Base-by-base conservation (phyloP, 768 basidiomycete species). In the Kwoniella bestiolae region DNA sequence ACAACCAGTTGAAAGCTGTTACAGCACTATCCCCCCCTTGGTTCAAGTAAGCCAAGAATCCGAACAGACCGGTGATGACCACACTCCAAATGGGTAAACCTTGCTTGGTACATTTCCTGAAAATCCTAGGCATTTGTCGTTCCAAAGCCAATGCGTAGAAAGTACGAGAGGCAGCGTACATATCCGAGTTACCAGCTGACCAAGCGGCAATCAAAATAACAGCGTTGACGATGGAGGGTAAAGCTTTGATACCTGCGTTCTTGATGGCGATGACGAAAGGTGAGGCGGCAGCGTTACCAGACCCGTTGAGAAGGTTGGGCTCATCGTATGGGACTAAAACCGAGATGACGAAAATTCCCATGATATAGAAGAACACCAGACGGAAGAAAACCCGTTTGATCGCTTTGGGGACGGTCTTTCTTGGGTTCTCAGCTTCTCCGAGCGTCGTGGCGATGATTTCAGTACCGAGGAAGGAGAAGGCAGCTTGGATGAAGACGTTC, bases 101-200 rank as follows among this genome's bases (percentile, higher is more conserved):
- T 8, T 59, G 47, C 70, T 78, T 76, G 46, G 80, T 82, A 46
- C 73, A 75, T 25, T 35, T 55, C 23, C 52, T 64, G 72, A 82
- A 75, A 52, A 81, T 61, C 14, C 51, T 45, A 21, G 85, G 84
- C 11, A 84, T 83, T 72, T 86, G 83, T 32, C 83, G 83, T 67
- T 85, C 85, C 21, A 84, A 75, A 8, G 84, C 84, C 3, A 85
- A 77, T 31, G 83, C 83, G 68, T 85, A 85, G 16, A 86, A 79
- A 8, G 83, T 84, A 60, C 86, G 83, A 41, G 84, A 84, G 41
- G 81, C 82, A 79, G 78, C 80, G 75, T 82, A 83, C 32, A 82
- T 52, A 58, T 82, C 81, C 2, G 79, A 78, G 72, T 82, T 82
- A 41, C 80, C 81, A 18, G 81, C 81, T 3, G 76, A 78, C 81